phyloP scores from a whole-genome alignment of 345 rosid genomes.

The Jatropha curcas region DNA sequence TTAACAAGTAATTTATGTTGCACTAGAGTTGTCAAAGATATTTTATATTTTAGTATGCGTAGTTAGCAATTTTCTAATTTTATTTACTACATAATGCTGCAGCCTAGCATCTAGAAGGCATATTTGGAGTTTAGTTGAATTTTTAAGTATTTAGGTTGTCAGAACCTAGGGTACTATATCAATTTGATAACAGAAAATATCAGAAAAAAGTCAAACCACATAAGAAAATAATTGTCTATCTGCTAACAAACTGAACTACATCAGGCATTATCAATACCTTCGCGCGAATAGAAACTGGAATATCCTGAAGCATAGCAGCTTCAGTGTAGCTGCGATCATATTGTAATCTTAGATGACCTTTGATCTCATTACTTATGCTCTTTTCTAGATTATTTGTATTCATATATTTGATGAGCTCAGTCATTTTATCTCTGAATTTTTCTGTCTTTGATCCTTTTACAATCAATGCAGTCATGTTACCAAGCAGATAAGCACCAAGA shows the following conservation, averaged over 20 bases:
- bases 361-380: slow-evolving; percentile 57
- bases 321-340: slow-evolving; percentile 58
- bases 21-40: too few species aligned
- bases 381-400: slow-evolving; percentile 66
- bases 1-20: too few species aligned
- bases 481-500: slow-evolving; percentile 84
- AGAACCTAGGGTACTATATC: too few species aligned
- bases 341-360: slow-evolving; percentile 59
- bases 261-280: slow-evolving; percentile 45
- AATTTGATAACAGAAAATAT: neutral
- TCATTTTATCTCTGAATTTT: slow-evolving; percentile 71
- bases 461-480: slow-evolving; percentile 90
- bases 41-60: too few species aligned
- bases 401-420: slow-evolving; percentile 67
- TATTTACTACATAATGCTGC: too few species aligned
- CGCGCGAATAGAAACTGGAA: slow-evolving; percentile 68
- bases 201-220: neutral
- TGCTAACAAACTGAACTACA: neutral
- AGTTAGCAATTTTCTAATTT: too few species aligned
- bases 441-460: slow-evolving; percentile 92
- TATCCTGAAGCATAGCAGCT: slow-evolving; percentile 72
- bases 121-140: too few species aligned
- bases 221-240: neutral
- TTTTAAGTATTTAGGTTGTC: too few species aligned
- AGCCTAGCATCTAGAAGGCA: too few species aligned